Evolutionary conservation across 345 rosid genomes (phyloP), one percentile per base, ranked within the genome.

Genomic region (Raphanus raphanistrum): DNA sequence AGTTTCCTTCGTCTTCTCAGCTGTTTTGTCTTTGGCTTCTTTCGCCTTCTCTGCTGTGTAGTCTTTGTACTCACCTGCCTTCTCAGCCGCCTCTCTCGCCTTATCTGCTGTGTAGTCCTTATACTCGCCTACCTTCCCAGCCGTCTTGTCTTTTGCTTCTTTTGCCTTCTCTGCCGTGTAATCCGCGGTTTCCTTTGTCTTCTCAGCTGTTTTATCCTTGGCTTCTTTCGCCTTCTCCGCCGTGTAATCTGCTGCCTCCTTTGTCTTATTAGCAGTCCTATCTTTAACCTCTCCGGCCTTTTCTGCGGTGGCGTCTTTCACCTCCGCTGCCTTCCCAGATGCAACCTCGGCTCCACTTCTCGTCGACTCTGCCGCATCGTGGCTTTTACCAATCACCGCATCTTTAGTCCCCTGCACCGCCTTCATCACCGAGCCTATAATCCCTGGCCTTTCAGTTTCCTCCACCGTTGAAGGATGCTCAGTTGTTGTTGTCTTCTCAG

Each of bases 391-490:
- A 0, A 86, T 84, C 29, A 86, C 87, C 0, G 85, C 93, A 1
- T 86, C 95, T 75, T 83, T 91, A 0, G 91, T 87, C 36, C 79
- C 90, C 1, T 86, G 83, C 27, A 93, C 88, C 5, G 87, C 88
- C 71, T 73, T 84, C 59, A 91, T 58, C 63, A 91, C 81, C 0
- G 89, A 86, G 8, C 89, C 93, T 59, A 91, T 68, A 10, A 90
- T 64, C 0, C 96, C 92, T 0, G 88, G 90, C 2, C 26, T 52
- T 52, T 52, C 80, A 0, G 66, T 21, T 63, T 35, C 84, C 27
- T 48, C 70, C 33, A 6, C 17, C 2, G 66, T 2, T 8, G 57
- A 13, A 41, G 70, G 70, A 41, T 66, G 82, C 57, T 87, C 83
- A 6, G 74, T 85, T 1, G 73, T 75, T 1, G 80, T 76, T 8